phyloP scores from a whole-genome alignment of 2,329 filamentous ascomycete genomes.

The Fusarium citri region DNA sequence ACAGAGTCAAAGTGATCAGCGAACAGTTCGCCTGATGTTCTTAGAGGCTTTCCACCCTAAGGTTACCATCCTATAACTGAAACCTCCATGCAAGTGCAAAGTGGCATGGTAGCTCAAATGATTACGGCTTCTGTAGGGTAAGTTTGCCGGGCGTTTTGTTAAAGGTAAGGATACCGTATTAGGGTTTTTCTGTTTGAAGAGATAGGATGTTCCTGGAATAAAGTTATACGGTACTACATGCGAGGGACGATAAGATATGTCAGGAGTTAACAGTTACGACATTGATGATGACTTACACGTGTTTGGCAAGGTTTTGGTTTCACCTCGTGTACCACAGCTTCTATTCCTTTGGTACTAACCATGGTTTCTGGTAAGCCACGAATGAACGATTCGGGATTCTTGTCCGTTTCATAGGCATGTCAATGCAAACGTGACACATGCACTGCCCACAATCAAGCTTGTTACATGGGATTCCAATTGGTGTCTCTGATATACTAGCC shows the following conservation, averaged over 20 bases:
- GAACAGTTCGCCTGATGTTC: background rate
- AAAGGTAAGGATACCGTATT: background rate
- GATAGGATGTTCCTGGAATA: background rate
- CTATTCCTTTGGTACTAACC: background rate
- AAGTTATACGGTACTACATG: background rate
- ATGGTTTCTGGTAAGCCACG: background rate
- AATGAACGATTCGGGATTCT: background rate
- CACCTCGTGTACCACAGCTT: background rate
- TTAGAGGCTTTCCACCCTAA: too few relatives aligned
- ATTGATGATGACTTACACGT: background rate
- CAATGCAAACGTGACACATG: background rate
- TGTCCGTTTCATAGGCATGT: background rate
- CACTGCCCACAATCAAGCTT: background rate
- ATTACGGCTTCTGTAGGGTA: background rate
- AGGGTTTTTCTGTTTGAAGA: background rate
- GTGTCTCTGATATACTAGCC: background rate
- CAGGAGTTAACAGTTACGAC: background rate
- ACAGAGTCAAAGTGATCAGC: background rate
- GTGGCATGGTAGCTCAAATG: background rate
- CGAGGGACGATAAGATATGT: background rate
- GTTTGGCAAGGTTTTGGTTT: background rate
- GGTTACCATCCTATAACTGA: background rate
- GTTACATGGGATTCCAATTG: background rate
- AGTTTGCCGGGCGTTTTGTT: background rate
- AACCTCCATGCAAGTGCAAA: background rate